Conservation (phyloP, 345 rosid species). For the Melaleuca quinquenervia region DNA sequence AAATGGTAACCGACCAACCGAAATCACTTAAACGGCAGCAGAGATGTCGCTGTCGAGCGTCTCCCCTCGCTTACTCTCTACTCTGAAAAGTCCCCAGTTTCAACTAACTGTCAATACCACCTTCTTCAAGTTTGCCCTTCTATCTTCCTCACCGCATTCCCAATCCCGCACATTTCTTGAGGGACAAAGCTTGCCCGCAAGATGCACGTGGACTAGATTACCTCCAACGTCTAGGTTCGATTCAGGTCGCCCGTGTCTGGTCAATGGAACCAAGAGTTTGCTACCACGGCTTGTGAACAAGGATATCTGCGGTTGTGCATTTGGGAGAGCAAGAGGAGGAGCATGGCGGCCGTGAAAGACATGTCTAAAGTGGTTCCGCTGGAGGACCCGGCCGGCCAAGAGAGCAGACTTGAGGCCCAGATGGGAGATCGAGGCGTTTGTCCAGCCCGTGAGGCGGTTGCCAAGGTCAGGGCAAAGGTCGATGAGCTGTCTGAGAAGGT, state of each 20-base stretch:
- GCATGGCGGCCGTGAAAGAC: not conserved
- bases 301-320: too few relatives aligned
- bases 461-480: slow-evolving; percentile 31
- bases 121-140: not conserved
- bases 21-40: not conserved
- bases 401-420: not conserved
- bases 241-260: not conserved
- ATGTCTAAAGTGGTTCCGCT: not conserved
- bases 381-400: not conserved
- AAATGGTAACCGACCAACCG: not conserved
- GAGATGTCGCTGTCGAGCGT: not conserved
- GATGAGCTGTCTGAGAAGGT: slow-evolving; percentile 40
- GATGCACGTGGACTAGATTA: not conserved
- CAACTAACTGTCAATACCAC: not conserved
- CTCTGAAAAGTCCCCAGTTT: not conserved
- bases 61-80: not conserved
- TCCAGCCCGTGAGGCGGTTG: slow-evolving; percentile 24
- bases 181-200: not conserved
- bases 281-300: not conserved
- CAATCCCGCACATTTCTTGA: not conserved
- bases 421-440: slow-evolving; percentile 9
- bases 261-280: not conserved
- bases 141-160: not conserved
- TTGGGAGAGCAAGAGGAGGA: not conserved
- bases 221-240: not conserved